Evolutionary conservation across 257 asterid species (phyloP), one percentile per base, ranked within the genome.

Genomic region (Rubia yunnanensis): DNA sequence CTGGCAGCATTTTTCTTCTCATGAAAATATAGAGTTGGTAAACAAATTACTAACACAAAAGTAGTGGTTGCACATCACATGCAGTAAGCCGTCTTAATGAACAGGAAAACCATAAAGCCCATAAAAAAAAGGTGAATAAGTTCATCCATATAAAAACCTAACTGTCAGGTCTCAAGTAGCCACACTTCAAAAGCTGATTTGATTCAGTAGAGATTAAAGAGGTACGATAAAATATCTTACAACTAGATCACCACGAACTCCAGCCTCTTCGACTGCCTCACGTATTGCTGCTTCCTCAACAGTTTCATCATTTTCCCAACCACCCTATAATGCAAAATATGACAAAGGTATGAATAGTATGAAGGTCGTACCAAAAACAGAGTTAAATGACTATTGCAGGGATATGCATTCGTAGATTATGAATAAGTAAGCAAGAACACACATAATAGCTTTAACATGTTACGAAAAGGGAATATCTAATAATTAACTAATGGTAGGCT

Each of bases 271-370:
- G 72, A 91, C 63, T 61, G 96, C 98, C 81, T 91, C 98, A 63
- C 98, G 87, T 36, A 78, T 83, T 41, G 96, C 96, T 58, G 96
- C 98, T 79, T 91, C 82, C 78, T 91, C 89, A 68, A 82, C 91
- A 22, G 98, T 91, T 81, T 91, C 98, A 66, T 91, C 98, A 60
- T 91, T 91, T 81, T 91, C 98, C 98, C 98, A 91, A 34, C 98
- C 98, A 70, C 98, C 98, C 96, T 91, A 58, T 63, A 69, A 55
- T 15, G 55, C 50, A 32, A 41, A 63, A 60, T 48, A 52, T 46
- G 64, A 59, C 34, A 59, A 28, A 30, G 9, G 27, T 23, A 53
- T 50, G 1, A 35, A 67, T 62, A 64, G 49, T 32, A 35, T 34
- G 59, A 34, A 56, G 34, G 35, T 35, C 9, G 41, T 44, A 18